phyloP scores from a whole-genome alignment of 2,329 filamentous ascomycete species.

The Ophiocordyceps camponoti-saundersi region DNA sequence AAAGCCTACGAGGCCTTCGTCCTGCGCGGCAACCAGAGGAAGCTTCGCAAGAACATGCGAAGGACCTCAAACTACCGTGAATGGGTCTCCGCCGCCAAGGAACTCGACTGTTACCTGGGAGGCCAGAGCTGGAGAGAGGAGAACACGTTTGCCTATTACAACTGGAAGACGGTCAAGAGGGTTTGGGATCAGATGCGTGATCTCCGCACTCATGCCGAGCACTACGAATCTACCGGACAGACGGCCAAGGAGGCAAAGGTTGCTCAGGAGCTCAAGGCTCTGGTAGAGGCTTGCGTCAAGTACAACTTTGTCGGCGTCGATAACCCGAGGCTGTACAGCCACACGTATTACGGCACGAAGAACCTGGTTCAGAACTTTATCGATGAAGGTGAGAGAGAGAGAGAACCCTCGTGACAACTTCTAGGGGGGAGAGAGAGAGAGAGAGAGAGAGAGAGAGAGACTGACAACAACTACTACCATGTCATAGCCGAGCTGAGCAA shows the following conservation, averaged over 20 bases:
- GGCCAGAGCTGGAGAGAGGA: constrained; percentile 67
- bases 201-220: constrained; percentile 42
- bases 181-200: constrained; percentile 62
- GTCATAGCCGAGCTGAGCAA: constrained; percentile 44
- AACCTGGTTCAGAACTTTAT: constrained; percentile 78
- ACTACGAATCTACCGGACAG: constrained; percentile 21
- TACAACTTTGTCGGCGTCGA: constrained; percentile 95
- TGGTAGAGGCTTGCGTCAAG: constrained; percentile 86
- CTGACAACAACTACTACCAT: too few species aligned
- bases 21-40: constrained; percentile 68
- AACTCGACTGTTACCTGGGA: constrained; percentile 65
- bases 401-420: neutral
- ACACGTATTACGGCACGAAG: constrained; percentile 95
- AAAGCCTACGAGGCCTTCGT: constrained; percentile 82
- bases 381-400: constrained; percentile 46
- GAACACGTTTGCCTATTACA: constrained; percentile 71
- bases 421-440: too few species aligned
- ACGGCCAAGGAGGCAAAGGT: constrained; percentile 25
- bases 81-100: constrained; percentile 66
- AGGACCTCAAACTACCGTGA: constrained; percentile 59
- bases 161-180: constrained; percentile 64
- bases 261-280: constrained; percentile 57
- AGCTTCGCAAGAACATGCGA: constrained; percentile 53
- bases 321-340: constrained; percentile 85
- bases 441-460: too few species aligned